phyloP scores from a whole-genome alignment of 495 filamentous ascomycete species.

The Penicillium nucicola region DNA sequence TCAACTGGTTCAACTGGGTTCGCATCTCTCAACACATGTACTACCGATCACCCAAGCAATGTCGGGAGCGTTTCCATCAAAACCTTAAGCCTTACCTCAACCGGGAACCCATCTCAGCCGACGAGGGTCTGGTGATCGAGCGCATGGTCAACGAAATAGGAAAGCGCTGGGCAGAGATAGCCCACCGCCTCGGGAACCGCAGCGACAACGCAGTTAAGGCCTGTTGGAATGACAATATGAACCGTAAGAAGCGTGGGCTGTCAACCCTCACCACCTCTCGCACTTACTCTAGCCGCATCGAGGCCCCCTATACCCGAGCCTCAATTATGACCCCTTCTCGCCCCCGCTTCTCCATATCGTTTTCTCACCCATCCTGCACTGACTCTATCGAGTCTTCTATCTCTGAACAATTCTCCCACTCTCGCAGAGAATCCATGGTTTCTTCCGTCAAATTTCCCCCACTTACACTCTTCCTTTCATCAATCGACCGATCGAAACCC shows the following conservation, averaged over 20 bases:
- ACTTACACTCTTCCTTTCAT: constrained; percentile 43
- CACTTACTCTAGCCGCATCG: constrained; percentile 39
- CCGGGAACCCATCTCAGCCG: constrained; percentile 85
- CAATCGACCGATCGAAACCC: constrained; percentile 53
- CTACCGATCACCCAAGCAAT: constrained; percentile 89
- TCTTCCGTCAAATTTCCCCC: constrained; percentile 40
- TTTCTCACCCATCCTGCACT: constrained; percentile 29
- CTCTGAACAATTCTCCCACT: constrained; percentile 14
- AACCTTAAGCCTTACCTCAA: constrained; percentile 90
- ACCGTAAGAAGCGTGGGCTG: constrained; percentile 58
- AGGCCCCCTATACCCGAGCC: constrained; percentile 39
- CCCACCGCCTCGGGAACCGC: constrained; percentile 76
- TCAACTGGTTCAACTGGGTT: constrained; percentile 87
- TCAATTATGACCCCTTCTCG: constrained; percentile 32
- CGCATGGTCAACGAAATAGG: constrained; percentile 77
- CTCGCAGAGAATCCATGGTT: constrained; percentile 29
- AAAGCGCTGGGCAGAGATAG: constrained; percentile 94
- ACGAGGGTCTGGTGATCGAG: constrained; percentile 84
- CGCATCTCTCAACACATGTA: constrained; percentile 74
- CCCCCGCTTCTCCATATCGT: constrained; percentile 29
- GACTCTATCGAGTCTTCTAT: constrained; percentile 19
- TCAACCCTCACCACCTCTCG: constrained; percentile 37
- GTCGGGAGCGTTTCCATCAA: constrained; percentile 91
- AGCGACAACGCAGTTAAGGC: constrained; percentile 99
- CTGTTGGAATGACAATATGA: constrained; percentile 97